Percentiles rank a stretch among this genome's conserved stretches.
Conservation (phyloP, 805 yeast species). For the Candida multigemmis region DNA sequence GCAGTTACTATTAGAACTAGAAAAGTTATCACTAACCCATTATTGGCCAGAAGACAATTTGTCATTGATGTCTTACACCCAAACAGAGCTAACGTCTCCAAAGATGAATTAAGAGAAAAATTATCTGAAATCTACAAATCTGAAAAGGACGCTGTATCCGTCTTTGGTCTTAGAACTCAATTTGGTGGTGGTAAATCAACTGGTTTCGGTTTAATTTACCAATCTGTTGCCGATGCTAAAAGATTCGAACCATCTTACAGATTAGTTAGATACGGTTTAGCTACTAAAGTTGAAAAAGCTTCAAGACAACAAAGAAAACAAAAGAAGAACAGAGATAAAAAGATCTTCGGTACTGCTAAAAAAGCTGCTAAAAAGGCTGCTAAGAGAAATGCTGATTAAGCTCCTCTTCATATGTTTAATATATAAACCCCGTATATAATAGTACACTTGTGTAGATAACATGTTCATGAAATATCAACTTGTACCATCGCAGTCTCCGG, state of each 20-base stretch:
- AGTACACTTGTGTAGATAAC: conserved; percentile 3
- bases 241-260: conserved; percentile 99
- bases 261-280: conserved; percentile 97
- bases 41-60: conserved; percentile 98
- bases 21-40: conserved; percentile 98
- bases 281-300: conserved; percentile 91
- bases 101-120: conserved; percentile 97
- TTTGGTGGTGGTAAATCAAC: conserved; percentile 99
- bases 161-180: conserved; percentile 98
- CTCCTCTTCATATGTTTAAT: too few species aligned
- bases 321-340: conserved; percentile 99
- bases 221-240: conserved; percentile 95
- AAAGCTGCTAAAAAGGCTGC: conserved; percentile 89
- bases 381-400: conserved; percentile 81
- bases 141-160: conserved; percentile 91
- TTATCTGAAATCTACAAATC: conserved; percentile 83
- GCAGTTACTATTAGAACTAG: conserved; percentile 99
- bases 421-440: background rate
- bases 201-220: conserved; percentile 98
- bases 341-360: conserved; percentile 97
- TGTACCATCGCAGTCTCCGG: background rate
- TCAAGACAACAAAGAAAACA: conserved; percentile 99
- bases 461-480: conserved; percentile 1
- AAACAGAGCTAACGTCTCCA: conserved; percentile 97
- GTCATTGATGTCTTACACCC: conserved; percentile 99